These are phyloP conservation scores for Endogone sp. DNA, from an alignment of 192 early-diverging fungal genomes.

Conservation along the genomic window DNA sequence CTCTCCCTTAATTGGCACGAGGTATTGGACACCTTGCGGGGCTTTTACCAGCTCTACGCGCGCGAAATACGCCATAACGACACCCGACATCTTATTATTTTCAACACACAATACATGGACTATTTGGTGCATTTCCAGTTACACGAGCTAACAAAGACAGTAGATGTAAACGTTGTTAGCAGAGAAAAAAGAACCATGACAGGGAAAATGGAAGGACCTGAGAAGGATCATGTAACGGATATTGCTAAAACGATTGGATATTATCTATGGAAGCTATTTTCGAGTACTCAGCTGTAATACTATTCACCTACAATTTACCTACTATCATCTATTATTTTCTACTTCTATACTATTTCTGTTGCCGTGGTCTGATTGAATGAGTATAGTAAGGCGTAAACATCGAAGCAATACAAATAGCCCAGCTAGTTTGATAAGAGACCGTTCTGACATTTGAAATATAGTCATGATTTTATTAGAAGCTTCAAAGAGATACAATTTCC, in stretches of 20 bases:
- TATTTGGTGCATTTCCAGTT: not conserved
- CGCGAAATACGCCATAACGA: not conserved
- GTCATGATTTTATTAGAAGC: no score
- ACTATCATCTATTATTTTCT: no score
- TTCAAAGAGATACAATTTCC: no score
- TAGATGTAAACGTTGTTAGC: not conserved
- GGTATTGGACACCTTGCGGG: not conserved
- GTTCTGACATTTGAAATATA: no score
- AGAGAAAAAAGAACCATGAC: not conserved
- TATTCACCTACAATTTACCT: no score
- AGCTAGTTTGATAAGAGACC: no score
- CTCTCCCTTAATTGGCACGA: not conserved
- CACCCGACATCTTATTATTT: not conserved
- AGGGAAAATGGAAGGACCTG: not conserved
- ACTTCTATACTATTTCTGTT: no score
- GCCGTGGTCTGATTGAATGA: no score
- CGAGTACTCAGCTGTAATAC: no score
- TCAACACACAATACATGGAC: not conserved
- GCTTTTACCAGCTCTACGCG: not conserved
- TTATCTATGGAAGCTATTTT: not conserved
- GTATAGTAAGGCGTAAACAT: no score
- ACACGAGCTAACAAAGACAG: not conserved
- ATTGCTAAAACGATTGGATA: not conserved
- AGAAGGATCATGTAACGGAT: not conserved
- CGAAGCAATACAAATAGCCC: no score